Evolutionary conservation across 2,329 filamentous ascomycete species (phyloP), one percentile per base, ranked within the genome.

Genomic region (Ceratocystiopsis minuta): DNA sequence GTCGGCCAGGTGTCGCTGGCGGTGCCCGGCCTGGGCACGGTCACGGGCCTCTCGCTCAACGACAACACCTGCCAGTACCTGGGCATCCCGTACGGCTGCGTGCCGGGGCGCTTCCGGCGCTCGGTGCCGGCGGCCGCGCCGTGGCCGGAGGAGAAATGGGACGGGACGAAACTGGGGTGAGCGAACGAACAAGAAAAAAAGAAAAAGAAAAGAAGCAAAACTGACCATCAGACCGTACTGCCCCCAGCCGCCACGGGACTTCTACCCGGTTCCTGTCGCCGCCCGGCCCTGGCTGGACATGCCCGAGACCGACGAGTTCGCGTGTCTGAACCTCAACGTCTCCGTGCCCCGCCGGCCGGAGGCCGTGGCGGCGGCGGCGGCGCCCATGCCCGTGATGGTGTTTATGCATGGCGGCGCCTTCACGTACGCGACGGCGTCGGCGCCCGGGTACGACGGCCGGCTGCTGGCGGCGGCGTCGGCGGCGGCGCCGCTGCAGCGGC

Each of bases 351-450:
- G 32, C 5, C 36, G 37, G 24, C 44, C 44, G 4, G 11, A 17
- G 13, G 38, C 28, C 24, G 12, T 12, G 10, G 42, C 36, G 2
- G 24, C 13, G 5, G n/a, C 6, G 16, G 6, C 13, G 4, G 12
- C 12, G 4, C 14, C n/a, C 13, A 13, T 41, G 15, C 46, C 44
- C 1, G 44, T 45, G 16, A 45, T 46, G 44, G 37, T 45, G 7
- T 47, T 45, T 31, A 7, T 47, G 6, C 46, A 47, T 40, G 46
- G 46, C 28, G 46, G 46, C 12, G 43, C 41, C 14, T 46, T 46
- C 33, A 37, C 38, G 9, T 47, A 45, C 16, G 34, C 39, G 2
- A 36, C 40, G 7, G 37, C 32, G 33, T 28, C 24, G 11, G 32
- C 41, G 9, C 43, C 44, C 16, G 18, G 43, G 2, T 47, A 47